Evolutionary conservation across 371 early-diverging fungal species (phyloP), one percentile per base, ranked within the genome.

Genomic region (Apophysomyces variabilis): DNA sequence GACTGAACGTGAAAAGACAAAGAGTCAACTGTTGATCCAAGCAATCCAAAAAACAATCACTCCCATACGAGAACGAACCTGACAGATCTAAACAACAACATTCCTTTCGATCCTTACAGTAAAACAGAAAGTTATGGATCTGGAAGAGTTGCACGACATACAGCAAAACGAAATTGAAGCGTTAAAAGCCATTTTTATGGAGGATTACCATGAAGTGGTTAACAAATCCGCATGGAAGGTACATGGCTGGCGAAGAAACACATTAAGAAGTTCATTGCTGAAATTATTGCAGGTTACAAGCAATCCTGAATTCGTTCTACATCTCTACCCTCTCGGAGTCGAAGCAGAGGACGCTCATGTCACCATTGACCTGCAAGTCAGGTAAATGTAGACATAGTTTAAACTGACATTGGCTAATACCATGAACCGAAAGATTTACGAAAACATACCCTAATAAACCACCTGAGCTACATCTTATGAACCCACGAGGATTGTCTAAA

Each of bases 101-200:
- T 50, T 50, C 54, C 21, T 21, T 50, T 50, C 11, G 54, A 50
- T 50, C 54, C 54, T 16, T 50, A 50, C 9, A 50, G 4, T 50
- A 50, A 50, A 26, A 21, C 21, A 6, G 21, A 9, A 26, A 16
- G 54, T 50, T 21, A 70, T 80, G 68, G 82, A 83, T 73, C 76
- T 85, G 66, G 81, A 82, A 62, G 85, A 85, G 73, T 69, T 87
- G 38, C 68, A 82, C 62, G 91, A 91, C 77, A 83, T 88, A 21
- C 93, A 93, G 76, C 66, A 83, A 64, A 88, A 91, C 73, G 93
- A 93, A 77, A 79, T 93, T 16, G 91, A 88, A 70, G 93, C 91
- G 46, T 77, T 93, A 14, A 75, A 84, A 72, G 86, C 87, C 36
- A 84, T 84, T 37, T 87, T 85, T 69, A 90, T 90, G 91, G 91